Evolutionary conservation across 306 rosid genomes (phyloP).

Genomic region (Pueraria montana): DNA sequence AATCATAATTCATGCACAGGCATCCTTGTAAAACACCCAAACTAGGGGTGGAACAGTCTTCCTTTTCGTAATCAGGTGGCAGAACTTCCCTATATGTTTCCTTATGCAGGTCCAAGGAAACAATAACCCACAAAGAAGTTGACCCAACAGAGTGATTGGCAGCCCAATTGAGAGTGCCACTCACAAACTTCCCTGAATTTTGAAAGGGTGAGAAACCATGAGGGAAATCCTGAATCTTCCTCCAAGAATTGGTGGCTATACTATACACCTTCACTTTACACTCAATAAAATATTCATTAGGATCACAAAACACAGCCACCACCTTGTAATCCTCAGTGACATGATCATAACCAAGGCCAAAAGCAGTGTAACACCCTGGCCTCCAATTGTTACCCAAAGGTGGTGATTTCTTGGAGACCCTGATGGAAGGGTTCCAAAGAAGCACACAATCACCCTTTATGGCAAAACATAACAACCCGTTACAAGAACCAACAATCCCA

Average conservation of each 20-base stretch:
- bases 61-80: slow-evolving; percentile 63
- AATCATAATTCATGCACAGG: slow-evolving; percentile 58
- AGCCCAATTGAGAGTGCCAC: slow-evolving; percentile 62
- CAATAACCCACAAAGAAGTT: slow-evolving; percentile 51
- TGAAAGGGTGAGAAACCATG: slow-evolving; percentile 51
- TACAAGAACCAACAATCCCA: slow-evolving; percentile 62
- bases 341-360: slow-evolving; percentile 67
- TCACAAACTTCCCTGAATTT: slow-evolving; percentile 58
- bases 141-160: slow-evolving; percentile 40
- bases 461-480: slow-evolving; percentile 62
- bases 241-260: slow-evolving; percentile 51
- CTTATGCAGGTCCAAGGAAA: slow-evolving; percentile 55
- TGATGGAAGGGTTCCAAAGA: slow-evolving; percentile 62
- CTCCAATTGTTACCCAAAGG: slow-evolving; percentile 65
- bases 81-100: slow-evolving; percentile 57
- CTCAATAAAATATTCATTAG: slow-evolving; percentile 49
- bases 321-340: slow-evolving; percentile 56
- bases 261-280: slow-evolving; percentile 58
- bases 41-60: slow-evolving; percentile 56
- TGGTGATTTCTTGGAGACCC: slow-evolving; percentile 60
- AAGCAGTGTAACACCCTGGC: slow-evolving; percentile 60
- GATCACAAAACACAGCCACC: slow-evolving; percentile 62
- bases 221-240: slow-evolving; percentile 63
- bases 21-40: slow-evolving; percentile 54
- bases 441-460: slow-evolving; percentile 62